Percentiles rank a stretch among this genome's conserved stretches.
Evolutionary conservation across 2,329 filamentous ascomycete species (phyloP).

Genomic region (Mariannaea sp.): DNA sequence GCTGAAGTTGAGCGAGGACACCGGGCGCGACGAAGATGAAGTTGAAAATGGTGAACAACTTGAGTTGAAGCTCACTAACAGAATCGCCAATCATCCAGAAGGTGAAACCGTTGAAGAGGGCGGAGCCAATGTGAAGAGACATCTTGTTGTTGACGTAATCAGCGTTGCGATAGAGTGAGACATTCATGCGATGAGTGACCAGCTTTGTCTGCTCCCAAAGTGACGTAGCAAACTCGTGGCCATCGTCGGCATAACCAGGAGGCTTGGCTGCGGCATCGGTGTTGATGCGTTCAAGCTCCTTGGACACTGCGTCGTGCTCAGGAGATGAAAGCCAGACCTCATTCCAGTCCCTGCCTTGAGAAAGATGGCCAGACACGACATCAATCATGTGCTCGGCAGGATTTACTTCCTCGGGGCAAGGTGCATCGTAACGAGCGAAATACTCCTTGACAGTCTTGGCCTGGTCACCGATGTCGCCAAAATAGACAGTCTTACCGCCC

Average conservation of each 20-base stretch:
- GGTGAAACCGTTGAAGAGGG: constrained; percentile 64
- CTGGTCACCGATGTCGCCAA: constrained; percentile 66
- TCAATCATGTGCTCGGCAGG: constrained; percentile 79
- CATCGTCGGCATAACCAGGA: constrained; percentile 51
- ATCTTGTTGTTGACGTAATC: constrained; percentile 71
- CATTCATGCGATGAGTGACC: constrained; percentile 66
- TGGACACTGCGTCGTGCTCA: constrained; percentile 58
- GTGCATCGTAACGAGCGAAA: constrained; percentile 69
- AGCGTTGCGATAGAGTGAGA: constrained; percentile 67
- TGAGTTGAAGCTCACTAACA: constrained; percentile 56
- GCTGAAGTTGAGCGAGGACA: constrained; percentile 62
- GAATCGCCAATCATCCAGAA: constrained; percentile 64
- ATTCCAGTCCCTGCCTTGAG: constrained; percentile 63
- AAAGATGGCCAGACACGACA: constrained; percentile 56
- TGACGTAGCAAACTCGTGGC: constrained; percentile 73
- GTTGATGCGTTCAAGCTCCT: constrained; percentile 68
- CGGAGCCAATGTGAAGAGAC: constrained; percentile 57
- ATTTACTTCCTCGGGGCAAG: constrained; percentile 66
- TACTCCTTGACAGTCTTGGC: constrained; percentile 61
- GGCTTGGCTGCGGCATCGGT: constrained; percentile 55
- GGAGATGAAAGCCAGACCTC: constrained; percentile 71
- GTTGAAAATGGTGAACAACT: constrained; percentile 65
- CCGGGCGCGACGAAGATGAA: constrained; percentile 66
- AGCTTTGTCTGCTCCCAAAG: constrained; percentile 66
- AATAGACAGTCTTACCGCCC: constrained; percentile 69